phyloP scores from a whole-genome alignment of 129 eudicot genomes.

The Glebionis coronaria region DNA sequence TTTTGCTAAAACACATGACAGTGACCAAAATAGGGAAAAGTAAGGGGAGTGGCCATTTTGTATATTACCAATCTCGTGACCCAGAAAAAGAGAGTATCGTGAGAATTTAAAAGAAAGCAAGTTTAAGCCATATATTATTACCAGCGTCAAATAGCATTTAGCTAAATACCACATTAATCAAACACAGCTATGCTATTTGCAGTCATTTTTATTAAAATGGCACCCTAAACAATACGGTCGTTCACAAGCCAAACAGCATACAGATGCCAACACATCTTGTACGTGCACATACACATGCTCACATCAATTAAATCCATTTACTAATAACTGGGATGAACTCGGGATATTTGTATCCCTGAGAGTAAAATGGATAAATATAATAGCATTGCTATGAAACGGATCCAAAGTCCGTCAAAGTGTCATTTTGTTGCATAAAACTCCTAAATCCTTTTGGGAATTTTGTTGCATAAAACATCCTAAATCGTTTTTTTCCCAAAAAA shows the following conservation, averaged over 20 bases:
- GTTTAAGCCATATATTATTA: not conserved
- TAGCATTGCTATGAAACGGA: not conserved
- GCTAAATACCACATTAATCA: conserved; percentile 15
- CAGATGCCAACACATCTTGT: not conserved
- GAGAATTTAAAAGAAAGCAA: not conserved
- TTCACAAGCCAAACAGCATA: not conserved
- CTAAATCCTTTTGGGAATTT: not conserved
- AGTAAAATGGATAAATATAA: not conserved
- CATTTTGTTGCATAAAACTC: not conserved
- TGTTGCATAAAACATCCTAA: not conserved
- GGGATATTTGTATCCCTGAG: not conserved
- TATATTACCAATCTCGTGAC: too few relatives aligned
- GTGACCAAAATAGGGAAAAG: not conserved
- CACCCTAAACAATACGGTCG: not conserved
- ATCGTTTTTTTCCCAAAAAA: not conserved
- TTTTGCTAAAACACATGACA: not conserved
- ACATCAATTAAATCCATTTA: not conserved
- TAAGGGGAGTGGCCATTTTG: not conserved
- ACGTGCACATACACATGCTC: not conserved
- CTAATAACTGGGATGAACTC: not conserved
- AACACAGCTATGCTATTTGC: conserved; percentile 5
- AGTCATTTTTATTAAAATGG: not conserved
- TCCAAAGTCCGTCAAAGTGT: not conserved
- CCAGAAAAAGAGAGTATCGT: too few relatives aligned
- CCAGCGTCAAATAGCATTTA: not conserved